These are phyloP conservation scores for Arbutus unedo DNA, from an alignment of 148 eudicot genomes.

Conservation along the genomic window DNA sequence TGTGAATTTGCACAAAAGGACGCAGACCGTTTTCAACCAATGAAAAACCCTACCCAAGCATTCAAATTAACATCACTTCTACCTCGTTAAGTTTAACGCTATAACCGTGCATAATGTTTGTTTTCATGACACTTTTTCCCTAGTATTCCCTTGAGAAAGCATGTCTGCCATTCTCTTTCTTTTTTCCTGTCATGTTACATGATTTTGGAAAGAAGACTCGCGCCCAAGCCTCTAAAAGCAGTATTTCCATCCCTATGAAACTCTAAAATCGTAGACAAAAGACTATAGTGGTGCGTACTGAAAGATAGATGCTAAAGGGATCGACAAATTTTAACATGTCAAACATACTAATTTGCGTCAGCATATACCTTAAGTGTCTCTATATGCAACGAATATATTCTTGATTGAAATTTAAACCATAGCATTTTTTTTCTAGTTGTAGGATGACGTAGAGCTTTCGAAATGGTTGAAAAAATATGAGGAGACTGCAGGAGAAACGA, in stretches of 20 bases:
- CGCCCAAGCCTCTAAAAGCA: neutral
- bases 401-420: neutral
- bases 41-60: neutral
- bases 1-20: neutral
- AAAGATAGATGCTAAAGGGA: neutral
- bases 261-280: neutral
- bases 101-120: neutral
- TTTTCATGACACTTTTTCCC: neutral
- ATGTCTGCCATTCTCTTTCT: neutral
- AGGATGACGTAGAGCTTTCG: neutral
- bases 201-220: neutral
- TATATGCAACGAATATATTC: slow-evolving; percentile 6
- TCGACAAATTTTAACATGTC: neutral
- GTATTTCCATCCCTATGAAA: neutral
- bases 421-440: neutral
- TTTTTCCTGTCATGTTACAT: neutral
- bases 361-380: neutral
- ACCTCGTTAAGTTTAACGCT: neutral
- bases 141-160: neutral
- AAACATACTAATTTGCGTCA: neutral
- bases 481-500: neutral
- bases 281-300: neutral
- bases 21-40: neutral
- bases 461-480: neutral
- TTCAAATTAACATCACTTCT: neutral